A percentile compares a stretch with the other conserved stretches of the same genome.
Conservation (phyloP, 805 yeast genomes). For the Cyberlindnera amylophila region DNA sequence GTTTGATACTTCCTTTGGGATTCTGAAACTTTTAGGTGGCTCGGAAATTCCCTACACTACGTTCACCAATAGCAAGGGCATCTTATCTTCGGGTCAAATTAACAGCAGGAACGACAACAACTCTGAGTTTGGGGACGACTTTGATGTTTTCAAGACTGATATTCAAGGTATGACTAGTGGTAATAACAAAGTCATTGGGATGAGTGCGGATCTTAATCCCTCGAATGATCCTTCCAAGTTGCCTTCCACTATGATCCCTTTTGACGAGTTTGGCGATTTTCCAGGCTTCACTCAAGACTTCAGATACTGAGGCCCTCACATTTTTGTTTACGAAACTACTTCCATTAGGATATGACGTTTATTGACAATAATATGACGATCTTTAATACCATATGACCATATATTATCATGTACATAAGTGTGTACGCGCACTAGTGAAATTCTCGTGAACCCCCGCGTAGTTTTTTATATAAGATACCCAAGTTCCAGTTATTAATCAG, state of each 20-base stretch:
- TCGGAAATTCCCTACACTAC: constrained; percentile 1
- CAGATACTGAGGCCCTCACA: neutral
- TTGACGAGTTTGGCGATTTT: constrained; percentile 8
- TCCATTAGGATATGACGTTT: too few species aligned
- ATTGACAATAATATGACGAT: neutral
- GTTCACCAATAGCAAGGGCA: neutral
- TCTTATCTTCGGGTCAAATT: neutral
- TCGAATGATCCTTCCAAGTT: neutral
- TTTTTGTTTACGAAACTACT: neutral
- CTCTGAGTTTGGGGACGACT: constrained; percentile 4
- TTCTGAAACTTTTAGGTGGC: constrained; percentile 6
- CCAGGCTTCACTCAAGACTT: constrained; percentile 6
- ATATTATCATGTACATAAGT: neutral
- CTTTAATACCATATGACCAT: too few species aligned
- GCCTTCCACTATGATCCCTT: constrained; percentile 1
- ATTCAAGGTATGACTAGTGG: neutral
- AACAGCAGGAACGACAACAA: neutral
- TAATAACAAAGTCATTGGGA: neutral
- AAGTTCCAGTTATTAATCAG: too few species aligned
- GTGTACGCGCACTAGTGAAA: too few species aligned
- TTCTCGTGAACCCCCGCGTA: too few species aligned
- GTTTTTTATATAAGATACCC: too few species aligned
- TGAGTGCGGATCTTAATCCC: too few species aligned
- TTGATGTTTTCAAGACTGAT: constrained; percentile 1
- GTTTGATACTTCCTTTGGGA: constrained; percentile 10